Conservation (phyloP, 768 basidiomycete species). For the Lentinula edodes region DNA sequence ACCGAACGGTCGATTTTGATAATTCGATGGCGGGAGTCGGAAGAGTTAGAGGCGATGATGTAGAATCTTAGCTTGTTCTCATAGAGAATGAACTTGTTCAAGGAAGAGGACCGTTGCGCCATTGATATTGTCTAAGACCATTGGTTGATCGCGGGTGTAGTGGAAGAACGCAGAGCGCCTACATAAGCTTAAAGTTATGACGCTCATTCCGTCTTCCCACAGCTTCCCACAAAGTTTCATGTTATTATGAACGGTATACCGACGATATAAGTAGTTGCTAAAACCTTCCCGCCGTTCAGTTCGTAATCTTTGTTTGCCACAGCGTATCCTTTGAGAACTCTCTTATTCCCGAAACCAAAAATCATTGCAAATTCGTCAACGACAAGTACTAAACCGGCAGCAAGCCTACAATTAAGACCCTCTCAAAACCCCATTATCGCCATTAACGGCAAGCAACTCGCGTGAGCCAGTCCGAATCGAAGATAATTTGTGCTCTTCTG, state of each 20-base stretch:
- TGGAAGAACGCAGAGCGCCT: not conserved
- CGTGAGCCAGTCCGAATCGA: not conserved
- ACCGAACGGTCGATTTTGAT: conserved; percentile 90
- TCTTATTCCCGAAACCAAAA: no score
- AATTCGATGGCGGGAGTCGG: conserved; percentile 84
- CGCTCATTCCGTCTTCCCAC: no score
- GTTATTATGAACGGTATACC: no score
- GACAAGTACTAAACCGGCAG: no score
- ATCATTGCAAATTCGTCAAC: no score
- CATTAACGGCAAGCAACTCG: not conserved
- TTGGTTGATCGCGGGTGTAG: not conserved
- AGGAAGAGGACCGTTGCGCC: conserved; percentile 23
- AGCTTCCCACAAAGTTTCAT: no score
- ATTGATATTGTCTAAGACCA: not conserved
- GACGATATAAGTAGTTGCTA: no score
- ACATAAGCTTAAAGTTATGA: not conserved
- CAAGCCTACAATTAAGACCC: no score
- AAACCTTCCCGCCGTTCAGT: no score
- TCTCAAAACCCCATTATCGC: not conserved
- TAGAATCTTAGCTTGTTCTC: conserved; percentile 91
- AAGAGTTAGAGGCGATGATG: conserved; percentile 86
- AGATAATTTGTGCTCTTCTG: not conserved
- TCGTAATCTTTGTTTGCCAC: no score
- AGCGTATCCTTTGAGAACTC: no score
- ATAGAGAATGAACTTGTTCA: conserved; percentile 89